phyloP scores from a whole-genome alignment of 2,329 filamentous ascomycete genomes.

The Fonsecaea erecta region DNA sequence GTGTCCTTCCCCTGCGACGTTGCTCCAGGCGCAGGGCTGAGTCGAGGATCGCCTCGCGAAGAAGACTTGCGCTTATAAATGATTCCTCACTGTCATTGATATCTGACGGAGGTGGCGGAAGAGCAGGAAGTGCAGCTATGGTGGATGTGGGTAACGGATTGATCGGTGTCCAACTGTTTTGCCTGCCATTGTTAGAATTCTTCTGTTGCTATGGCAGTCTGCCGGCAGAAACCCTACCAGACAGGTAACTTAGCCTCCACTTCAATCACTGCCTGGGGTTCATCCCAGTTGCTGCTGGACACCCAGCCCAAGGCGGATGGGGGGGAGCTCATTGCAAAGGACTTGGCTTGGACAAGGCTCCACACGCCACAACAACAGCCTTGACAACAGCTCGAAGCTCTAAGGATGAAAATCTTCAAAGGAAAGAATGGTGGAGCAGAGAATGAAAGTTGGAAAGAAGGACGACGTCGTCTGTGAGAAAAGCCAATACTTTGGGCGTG shows the following conservation, averaged over 20 bases:
- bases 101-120: not conserved
- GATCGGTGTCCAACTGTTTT: slow-evolving; percentile 20
- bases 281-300: slow-evolving; percentile 2
- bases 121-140: not conserved
- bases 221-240: slow-evolving; percentile 1
- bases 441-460: not conserved
- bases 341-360: not conserved
- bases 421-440: not conserved
- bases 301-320: slow-evolving; percentile 8
- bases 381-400: not conserved
- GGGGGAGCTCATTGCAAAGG: slow-evolving; percentile 7
- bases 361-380: not conserved
- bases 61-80: slow-evolving; percentile 7
- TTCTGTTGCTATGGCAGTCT: not conserved
- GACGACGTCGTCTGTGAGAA: not conserved
- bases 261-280: not conserved
- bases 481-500: not conserved
- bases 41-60: slow-evolving; percentile 6
- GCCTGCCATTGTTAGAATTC: slow-evolving; percentile 11
- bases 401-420: not conserved
- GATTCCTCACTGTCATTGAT: not conserved
- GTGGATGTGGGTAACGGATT: not conserved
- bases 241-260: not conserved
- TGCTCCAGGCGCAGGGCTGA: slow-evolving; percentile 14
- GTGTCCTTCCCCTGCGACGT: not conserved